phyloP scores from a whole-genome alignment of 257 asterid species.

The Plectranthus barbatus region DNA sequence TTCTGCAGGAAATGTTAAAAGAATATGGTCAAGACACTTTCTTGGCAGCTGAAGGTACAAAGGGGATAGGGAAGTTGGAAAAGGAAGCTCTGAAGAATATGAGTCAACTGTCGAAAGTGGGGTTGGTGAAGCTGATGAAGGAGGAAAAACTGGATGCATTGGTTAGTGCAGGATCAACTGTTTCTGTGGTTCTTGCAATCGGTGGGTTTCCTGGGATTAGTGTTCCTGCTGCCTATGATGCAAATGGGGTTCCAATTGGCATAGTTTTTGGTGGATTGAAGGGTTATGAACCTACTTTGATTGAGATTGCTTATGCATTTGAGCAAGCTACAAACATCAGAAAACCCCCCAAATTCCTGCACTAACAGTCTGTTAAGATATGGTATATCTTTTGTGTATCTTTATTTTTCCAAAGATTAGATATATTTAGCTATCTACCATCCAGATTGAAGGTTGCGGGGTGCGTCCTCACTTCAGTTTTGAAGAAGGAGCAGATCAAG shows the following conservation, averaged over 20 bases:
- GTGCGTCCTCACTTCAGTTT: too few species aligned
- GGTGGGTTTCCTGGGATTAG: slow-evolving; percentile 63
- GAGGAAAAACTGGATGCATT: slow-evolving; percentile 53
- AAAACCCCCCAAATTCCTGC: too few species aligned
- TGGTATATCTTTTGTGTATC: too few species aligned
- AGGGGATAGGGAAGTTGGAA: slow-evolving; percentile 40
- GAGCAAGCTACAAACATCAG: slow-evolving; percentile 43
- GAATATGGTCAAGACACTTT: slow-evolving; percentile 40
- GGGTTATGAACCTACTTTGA: slow-evolving; percentile 50
- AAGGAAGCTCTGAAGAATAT: slow-evolving; percentile 27
- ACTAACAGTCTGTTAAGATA: too few species aligned
- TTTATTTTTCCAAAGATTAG: too few species aligned
- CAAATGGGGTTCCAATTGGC: slow-evolving; percentile 57
- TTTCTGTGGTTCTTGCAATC: slow-evolving; percentile 37
- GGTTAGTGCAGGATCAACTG: slow-evolving; percentile 38
- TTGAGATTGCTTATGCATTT: slow-evolving; percentile 49
- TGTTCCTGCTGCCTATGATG: slow-evolving; percentile 55
- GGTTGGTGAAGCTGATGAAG: slow-evolving; percentile 45
- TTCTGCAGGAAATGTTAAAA: slow-evolving; percentile 27
- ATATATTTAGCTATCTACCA: too few species aligned
- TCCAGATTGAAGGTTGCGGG: too few species aligned
- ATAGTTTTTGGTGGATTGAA: slow-evolving; percentile 53
- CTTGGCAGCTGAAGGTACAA: slow-evolving; percentile 42
- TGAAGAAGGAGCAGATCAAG: too few species aligned
- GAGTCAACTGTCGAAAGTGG: slow-evolving; percentile 29